Evolutionary conservation across 2,329 filamentous ascomycete species (phyloP).

Genomic region (Sclerotinia sclerotiorum): DNA sequence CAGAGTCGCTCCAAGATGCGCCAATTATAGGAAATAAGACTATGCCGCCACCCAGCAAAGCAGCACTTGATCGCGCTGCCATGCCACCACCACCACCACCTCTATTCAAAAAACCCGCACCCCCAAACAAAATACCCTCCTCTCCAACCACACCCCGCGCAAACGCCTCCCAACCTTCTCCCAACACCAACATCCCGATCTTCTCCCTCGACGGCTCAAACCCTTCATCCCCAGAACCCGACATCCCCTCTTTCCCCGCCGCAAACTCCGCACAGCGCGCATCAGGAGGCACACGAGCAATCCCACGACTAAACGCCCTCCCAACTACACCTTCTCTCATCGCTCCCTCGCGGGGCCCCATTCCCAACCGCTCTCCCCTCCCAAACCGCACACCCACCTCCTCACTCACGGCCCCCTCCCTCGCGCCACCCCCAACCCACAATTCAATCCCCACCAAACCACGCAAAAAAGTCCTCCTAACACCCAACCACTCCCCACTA

Average conservation of each 20-base stretch:
- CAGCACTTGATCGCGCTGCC: constrained; percentile 39
- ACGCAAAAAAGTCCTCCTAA: constrained; percentile 71
- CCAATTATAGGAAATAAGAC: neutral
- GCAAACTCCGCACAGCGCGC: constrained; percentile 54
- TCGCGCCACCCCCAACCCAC: constrained; percentile 50
- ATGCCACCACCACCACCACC: constrained; percentile 44
- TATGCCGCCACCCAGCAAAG: constrained; percentile 22
- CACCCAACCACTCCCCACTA: constrained; percentile 89
- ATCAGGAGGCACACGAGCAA: constrained; percentile 31
- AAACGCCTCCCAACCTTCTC: constrained; percentile 11
- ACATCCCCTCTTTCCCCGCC: constrained; percentile 47
- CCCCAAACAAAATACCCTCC: constrained; percentile 24
- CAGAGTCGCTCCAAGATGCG: neutral
- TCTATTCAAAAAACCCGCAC: constrained; percentile 35
- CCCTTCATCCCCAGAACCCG: constrained; percentile 25
- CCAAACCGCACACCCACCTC: constrained; percentile 45
- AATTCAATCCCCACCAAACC: constrained; percentile 50
- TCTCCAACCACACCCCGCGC: constrained; percentile 55
- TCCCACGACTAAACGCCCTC: constrained; percentile 28
- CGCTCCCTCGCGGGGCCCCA: constrained; percentile 30
- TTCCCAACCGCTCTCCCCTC: constrained; percentile 40
- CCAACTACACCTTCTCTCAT: constrained; percentile 27
- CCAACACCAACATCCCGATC: constrained; percentile 27
- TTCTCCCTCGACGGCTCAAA: constrained; percentile 30
- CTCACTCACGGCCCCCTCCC: constrained; percentile 43